Conservation (phyloP, 805 yeast genomes). For the Kazachstania africana region DNA sequence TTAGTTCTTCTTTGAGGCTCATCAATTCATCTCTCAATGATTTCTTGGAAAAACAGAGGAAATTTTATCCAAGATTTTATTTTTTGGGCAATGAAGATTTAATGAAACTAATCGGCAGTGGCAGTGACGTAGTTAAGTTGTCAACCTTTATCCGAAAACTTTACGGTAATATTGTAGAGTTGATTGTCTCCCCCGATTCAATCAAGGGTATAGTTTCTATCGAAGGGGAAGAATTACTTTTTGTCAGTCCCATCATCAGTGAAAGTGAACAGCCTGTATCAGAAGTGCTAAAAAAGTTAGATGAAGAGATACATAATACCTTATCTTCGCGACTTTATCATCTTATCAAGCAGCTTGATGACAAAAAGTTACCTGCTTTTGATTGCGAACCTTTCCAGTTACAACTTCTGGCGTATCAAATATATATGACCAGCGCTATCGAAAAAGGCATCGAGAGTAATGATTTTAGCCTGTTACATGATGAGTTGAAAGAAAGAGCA, state of each 20-base stretch:
- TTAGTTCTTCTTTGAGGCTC: conserved; percentile 43
- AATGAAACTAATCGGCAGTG: conserved; percentile 67
- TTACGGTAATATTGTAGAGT: conserved; percentile 50
- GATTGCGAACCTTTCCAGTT: conserved; percentile 1
- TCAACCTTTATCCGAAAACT: conserved; percentile 56
- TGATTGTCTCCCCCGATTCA: conserved; percentile 28
- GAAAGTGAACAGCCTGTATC: conserved; percentile 13
- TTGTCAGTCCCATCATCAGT: conserved; percentile 35
- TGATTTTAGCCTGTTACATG: background rate
- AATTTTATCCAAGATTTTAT: conserved; percentile 66
- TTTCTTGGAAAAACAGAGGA: conserved; percentile 71
- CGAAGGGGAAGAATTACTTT: conserved; percentile 47
- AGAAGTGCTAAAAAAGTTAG: conserved; percentile 55
- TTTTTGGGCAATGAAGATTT: conserved; percentile 88
- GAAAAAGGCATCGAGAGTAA: background rate
- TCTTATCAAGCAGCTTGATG: background rate
- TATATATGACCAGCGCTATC: background rate
- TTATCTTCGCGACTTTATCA: background rate
- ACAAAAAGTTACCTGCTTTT: background rate
- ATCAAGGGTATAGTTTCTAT: conserved; percentile 45
- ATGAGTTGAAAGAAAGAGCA: background rate
- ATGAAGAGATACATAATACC: conserved; percentile 29
- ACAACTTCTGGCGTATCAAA: conserved; percentile 1
- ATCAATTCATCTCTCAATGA: conserved; percentile 60
- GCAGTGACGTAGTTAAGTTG: conserved; percentile 33